Percentiles rank a stretch among this genome's conserved stretches.
Conservation (phyloP, 768 basidiomycete species). For the Tulasnella sp. region DNA sequence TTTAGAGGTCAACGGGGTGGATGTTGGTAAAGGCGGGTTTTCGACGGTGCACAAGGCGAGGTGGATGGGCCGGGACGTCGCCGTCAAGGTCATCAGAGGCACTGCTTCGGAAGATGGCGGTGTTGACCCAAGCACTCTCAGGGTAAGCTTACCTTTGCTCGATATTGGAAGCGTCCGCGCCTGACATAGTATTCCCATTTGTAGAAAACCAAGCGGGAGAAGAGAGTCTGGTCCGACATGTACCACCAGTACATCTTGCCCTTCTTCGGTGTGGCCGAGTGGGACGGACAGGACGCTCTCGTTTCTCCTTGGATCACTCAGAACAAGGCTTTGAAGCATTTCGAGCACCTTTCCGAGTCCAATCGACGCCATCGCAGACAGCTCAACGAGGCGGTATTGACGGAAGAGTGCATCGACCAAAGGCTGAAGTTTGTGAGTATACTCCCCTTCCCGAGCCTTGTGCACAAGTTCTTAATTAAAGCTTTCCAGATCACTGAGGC, state of each 20-base stretch:
- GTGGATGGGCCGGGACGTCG: not conserved
- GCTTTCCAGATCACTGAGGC: not conserved
- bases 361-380: not conserved
- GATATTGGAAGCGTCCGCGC: not conserved
- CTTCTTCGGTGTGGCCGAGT: not conserved
- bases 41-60: not conserved
- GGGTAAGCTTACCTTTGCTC: not conserved
- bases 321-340: not conserved
- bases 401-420: not conserved
- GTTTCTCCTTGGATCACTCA: not conserved
- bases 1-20: slow-evolving; percentile 1
- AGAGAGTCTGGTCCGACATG: not conserved
- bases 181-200: not conserved
- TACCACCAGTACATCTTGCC: slow-evolving; percentile 3
- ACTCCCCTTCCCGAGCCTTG: not conserved
- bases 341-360: not conserved
- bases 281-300: not conserved
- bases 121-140: not conserved
- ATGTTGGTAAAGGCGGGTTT: not conserved
- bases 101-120: not conserved
- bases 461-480: not conserved
- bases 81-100: not conserved
- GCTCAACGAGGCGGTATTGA: not conserved
- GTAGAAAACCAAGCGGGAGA: not conserved
- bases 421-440: not conserved